Conservation (phyloP, 1,284 basidiomycete genomes). For the Exobasidium rhododendri region DNA sequence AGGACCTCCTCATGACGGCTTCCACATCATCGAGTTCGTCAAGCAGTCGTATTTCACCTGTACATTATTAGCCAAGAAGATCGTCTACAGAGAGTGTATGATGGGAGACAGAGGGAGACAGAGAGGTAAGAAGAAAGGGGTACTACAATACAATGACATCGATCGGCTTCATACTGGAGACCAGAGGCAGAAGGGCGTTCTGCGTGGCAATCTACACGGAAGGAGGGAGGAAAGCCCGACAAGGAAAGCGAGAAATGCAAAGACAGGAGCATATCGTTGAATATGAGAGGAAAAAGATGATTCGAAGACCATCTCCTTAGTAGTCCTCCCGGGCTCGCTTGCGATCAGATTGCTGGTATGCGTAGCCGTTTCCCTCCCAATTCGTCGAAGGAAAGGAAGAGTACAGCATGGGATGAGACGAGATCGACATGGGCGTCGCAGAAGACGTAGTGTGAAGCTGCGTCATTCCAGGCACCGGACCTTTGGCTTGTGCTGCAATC, state of each 20-base stretch:
- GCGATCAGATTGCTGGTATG: background rate
- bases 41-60: too few species aligned
- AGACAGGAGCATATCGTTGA: too few species aligned
- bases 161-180: too few species aligned
- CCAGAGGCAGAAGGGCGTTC: too few species aligned
- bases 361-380: background rate
- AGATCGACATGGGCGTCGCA: slow-evolving; percentile 1
- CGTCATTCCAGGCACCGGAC: slow-evolving; percentile 7
- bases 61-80: background rate
- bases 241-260: too few species aligned
- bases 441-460: background rate
- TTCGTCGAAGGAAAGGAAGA: background rate
- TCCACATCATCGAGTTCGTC: too few species aligned
- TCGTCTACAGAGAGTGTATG: background rate
- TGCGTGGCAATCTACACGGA: too few species aligned
- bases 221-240: too few species aligned
- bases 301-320: too few species aligned
- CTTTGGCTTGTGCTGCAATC: slow-evolving; percentile 10
- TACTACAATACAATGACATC: background rate
- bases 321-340: background rate
- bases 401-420: background rate
- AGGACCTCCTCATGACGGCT: too few species aligned
- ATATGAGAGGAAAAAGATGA: too few species aligned
- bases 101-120: background rate
- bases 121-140: background rate